These are phyloP conservation scores for Cephaloascus albidus DNA, from an alignment of 805 yeast species.

Conservation along the genomic window DNA sequence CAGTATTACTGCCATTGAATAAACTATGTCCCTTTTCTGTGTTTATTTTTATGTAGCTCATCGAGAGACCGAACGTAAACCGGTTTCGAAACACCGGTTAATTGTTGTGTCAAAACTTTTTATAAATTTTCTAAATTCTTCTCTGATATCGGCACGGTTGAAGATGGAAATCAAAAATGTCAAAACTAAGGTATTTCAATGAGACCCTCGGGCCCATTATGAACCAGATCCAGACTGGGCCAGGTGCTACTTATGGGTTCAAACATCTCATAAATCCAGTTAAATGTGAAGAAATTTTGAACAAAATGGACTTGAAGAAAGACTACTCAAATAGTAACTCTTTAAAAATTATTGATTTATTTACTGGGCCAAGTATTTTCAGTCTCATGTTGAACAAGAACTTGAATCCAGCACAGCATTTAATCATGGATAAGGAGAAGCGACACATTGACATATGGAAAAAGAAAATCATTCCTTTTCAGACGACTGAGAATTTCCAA, in stretches of 20 bases:
- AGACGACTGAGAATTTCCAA: slow-evolving; percentile 19
- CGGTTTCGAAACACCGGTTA: too few species aligned
- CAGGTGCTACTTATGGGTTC: neutral
- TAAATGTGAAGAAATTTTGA: slow-evolving; percentile 25
- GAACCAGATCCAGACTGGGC: too few species aligned
- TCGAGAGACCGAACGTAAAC: too few species aligned
- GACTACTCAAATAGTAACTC: slow-evolving; percentile 23
- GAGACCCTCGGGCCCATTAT: too few species aligned
- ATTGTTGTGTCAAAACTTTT: too few species aligned
- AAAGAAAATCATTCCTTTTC: slow-evolving; percentile 13
- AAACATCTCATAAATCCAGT: neutral
- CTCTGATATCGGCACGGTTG: too few species aligned
- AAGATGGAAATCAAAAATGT: too few species aligned
- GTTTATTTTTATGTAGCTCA: too few species aligned
- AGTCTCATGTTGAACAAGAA: slow-evolving; percentile 53
- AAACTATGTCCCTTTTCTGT: too few species aligned
- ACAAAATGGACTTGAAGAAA: slow-evolving; percentile 32
- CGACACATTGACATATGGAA: slow-evolving; percentile 17
- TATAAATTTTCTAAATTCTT: too few species aligned
- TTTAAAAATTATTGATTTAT: slow-evolving; percentile 48
- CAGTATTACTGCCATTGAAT: too few species aligned
- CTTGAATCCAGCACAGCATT: slow-evolving; percentile 53
- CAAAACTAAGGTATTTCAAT: too few species aligned
- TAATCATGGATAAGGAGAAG: slow-evolving; percentile 47
- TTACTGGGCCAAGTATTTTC: slow-evolving; percentile 51